Evolutionary conservation across 208 protist genomes (phyloP), one percentile per base, ranked within the genome.

Genomic region (Acanthamoeba culbertsoni): DNA sequence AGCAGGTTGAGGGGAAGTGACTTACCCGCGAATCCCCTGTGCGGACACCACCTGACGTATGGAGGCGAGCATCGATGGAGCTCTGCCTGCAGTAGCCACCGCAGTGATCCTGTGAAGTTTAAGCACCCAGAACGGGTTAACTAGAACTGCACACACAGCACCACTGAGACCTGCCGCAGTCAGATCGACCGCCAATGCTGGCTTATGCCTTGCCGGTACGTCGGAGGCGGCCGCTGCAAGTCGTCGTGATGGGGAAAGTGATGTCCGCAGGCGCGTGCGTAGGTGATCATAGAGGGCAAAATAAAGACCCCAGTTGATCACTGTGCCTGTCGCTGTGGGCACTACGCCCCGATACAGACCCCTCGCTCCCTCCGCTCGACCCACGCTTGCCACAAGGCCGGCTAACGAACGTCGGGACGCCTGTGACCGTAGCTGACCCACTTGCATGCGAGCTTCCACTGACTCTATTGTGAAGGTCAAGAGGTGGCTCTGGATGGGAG

Each of bases 231-330:
- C 5, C 26, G 59, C 10, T 35, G 26, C 10, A 14, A 8, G 26
- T 1, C 26, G 35, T 6, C 12, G 4, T 28, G 68, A 2, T 18
- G 68, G 14, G 7, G 68, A n/a, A 26, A 48, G 46, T 5, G 28
- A 6, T 23, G 5, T 42, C 37, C 37, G 37, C 68, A 77, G 42
- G 68, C 68, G 68, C 18, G 68, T 77, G 42, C 68, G 68, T 5
- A 77, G 10, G 37, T 77, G 68, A n/a, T 77, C 68, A 40, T 33
- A 77, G 42, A 77, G 33, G 68, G 68, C 68, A 48, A 77, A 77
- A n/a, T 77, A 77, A 40, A 77, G 68, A 40, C 68, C 68, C 68
- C 18, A 35, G 68, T 77, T 77, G 68, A 77, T 77, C 23, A 77
- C n/a, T 2, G 31, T 77, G 68, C 68, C 68, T 8, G 68, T 77